Evolutionary conservation across 257 asterid species (phyloP).

Genomic region (Capsicum baccatum): DNA sequence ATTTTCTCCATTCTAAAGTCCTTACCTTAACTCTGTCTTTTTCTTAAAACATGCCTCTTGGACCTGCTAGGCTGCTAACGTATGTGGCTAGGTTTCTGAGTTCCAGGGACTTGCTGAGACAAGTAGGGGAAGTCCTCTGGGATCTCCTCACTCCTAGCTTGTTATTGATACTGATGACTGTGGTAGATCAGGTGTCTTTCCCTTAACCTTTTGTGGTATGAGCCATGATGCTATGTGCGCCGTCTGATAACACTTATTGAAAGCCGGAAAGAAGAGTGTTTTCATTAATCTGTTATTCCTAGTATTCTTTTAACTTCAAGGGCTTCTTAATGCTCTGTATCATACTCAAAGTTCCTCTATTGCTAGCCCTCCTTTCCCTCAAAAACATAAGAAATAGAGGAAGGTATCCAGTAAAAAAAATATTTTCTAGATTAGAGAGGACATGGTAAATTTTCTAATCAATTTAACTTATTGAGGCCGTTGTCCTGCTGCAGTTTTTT

Average conservation of each 20-base stretch:
- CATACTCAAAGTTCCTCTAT: conserved; percentile 17
- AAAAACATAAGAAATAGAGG: background rate
- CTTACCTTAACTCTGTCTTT: background rate
- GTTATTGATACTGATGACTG: background rate
- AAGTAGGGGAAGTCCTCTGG: background rate
- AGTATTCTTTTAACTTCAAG: background rate
- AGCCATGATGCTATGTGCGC: background rate
- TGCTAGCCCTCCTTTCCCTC: background rate
- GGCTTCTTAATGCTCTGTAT: background rate
- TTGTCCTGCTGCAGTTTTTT: conserved; percentile 27
- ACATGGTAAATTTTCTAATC: background rate
- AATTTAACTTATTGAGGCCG: background rate
- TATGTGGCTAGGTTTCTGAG: background rate
- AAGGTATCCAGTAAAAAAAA: background rate
- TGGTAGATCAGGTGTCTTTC: background rate
- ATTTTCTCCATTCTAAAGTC: background rate
- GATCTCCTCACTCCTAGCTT: conserved; percentile 6
- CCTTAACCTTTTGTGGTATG: conserved; percentile 22
- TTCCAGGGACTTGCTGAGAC: conserved; percentile 2
- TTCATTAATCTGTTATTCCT: background rate
- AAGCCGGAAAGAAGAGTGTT: background rate
- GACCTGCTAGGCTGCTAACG: background rate
- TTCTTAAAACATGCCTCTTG: background rate
- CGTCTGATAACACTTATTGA: background rate
- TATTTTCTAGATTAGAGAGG: background rate